Base-by-base conservation (phyloP, 495 filamentous ascomycete genomes). In the Lasiosphaeris hirsuta region DNA sequence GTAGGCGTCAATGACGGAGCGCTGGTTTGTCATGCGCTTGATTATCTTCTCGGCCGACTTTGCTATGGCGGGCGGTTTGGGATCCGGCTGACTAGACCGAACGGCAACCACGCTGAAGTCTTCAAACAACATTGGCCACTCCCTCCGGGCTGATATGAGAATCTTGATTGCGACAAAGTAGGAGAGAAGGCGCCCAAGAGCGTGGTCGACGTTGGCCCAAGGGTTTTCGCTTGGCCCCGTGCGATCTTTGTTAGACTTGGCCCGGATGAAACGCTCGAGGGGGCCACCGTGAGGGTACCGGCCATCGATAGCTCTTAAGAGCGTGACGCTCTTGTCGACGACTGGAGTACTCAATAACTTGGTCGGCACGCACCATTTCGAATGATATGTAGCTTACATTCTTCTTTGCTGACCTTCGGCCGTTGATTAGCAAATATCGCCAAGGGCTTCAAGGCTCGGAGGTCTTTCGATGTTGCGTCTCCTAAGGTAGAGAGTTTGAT, bases 111-210 rank as follows among this genome's bases (percentile, higher is more conserved):
- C 52, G 4, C 23, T 13, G 10, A 60, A 46, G 23, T 57, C 52
- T 2, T 18, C 48, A 36, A 65, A 63, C 15, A 63, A 46, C 17
- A 56, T 37, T 2, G 14, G 60, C 3, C 53, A 54, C 3, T 11
- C 10, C 35, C 17, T 35, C 0, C 60, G 47, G 6, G 48, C 41
- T 0, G 45, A 41, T 4, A 59, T 17, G 1, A 65, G 48, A 0
- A 43, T 14, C 5, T 37, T 54, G 36, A 60, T 53, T 10, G 56
- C 56, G 36, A 59, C 13, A n/a, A 38, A 51, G n/a, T 63, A 63
- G 6, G 63, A 62, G 3, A 48, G 36, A 13, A 65, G 51, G 0
- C 63, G 59, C 7, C 60, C 39, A 1, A 56, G 30, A 36, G 47
- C 46, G 38, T 65, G 63, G 18, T 53, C 42, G 0, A 57, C 11